Base-by-base conservation (phyloP, 345 rosid genomes). In the Eucalyptus polybractea region DNA sequence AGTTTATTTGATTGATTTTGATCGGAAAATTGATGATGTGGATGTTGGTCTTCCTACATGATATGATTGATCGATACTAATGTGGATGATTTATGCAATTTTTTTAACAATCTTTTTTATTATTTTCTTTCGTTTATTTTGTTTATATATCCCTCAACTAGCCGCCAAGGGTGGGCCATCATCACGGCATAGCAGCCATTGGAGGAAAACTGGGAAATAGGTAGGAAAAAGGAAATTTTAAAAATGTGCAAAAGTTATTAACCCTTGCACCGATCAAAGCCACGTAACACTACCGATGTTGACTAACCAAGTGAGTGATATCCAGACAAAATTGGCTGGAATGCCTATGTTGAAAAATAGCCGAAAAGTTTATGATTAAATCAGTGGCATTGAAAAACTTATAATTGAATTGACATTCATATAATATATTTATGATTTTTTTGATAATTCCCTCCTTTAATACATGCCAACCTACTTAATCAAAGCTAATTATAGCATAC, bases 321-420 rank as follows among this genome's bases (percentile, higher is more conserved):
- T 60, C 31, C 0, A 27, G 2, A 27, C 16, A 60, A 12, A 60
- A 60, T 25, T 53, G 10, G 0, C 10, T 0, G 3, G 13, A 24
- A 10, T 56, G 1, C 3, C 13, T 56, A 9, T 19, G 29, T 56
- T 8, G 27, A 24, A 22, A 24, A 24, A 56, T 56, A 22, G 29
- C 13, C 0, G 1, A 56, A 56, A 56, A 22, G 0, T 24, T 56
- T 56, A 56, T 9, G 1, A 56, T 24, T 56, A 56, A 24, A 9
- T 56, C 2, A 3, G 1, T 0, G 0, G 0, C 1, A 22, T 56
- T 22, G 1, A 56, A 56, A 56, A 9, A 10, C 0, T 9, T 24
- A 56, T 56, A 0, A 56, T 60, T 60, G 7, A 27, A 60, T 1
- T 27, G 16, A 29, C 0, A 29, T 27, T 3, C 8, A 0, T 25